Evolutionary conservation across 139 green algal species (phyloP).

Genomic region (Pleodorina starrii): DNA sequence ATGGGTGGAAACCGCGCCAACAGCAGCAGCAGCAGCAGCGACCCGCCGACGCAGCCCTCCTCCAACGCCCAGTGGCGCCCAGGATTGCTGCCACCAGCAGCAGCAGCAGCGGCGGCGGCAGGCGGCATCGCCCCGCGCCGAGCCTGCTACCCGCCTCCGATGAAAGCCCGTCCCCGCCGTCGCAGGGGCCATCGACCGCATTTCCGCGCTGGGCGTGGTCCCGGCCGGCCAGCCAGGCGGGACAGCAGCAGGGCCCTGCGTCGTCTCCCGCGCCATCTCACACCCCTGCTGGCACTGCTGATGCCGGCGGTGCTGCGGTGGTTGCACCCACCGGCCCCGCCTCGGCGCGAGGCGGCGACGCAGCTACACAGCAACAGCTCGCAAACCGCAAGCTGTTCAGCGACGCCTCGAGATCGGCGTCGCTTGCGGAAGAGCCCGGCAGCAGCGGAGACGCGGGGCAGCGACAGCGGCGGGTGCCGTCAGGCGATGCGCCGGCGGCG

Average conservation of each 20-base stretch:
- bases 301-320: neutral
- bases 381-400: no score
- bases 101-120: neutral
- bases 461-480: no score
- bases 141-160: neutral
- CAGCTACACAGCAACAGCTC: no score
- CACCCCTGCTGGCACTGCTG: neutral
- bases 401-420: neutral
- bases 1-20: neutral
- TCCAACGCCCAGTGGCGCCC: neutral
- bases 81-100: neutral
- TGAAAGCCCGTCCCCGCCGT: neutral
- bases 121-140: neutral
- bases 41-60: neutral
- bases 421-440: no score
- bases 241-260: neutral
- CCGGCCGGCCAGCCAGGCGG: no score
- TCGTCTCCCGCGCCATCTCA: neutral
- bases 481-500: neutral
- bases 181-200: neutral
- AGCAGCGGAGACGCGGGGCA: no score
- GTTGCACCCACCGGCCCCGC: no score
- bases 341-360: no score
- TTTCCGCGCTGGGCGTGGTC: neutral
- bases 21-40: neutral